These are phyloP conservation scores for Aspergillus indologenus DNA, from an alignment of 495 filamentous ascomycete genomes.

Conservation along the genomic window DNA sequence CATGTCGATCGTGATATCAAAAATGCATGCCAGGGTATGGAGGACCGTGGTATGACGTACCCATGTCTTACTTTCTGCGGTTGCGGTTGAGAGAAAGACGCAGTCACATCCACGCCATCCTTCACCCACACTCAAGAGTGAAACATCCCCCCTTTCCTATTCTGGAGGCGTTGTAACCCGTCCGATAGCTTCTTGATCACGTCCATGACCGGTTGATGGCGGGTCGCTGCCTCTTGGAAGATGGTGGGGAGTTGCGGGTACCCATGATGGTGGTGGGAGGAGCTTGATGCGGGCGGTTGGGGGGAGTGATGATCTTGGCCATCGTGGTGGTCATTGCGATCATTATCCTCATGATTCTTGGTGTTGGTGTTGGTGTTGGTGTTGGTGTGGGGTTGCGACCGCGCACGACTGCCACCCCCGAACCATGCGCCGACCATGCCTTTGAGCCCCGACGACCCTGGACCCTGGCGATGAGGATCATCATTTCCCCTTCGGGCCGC, in stretches of 20 bases:
- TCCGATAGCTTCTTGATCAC: conserved; percentile 21
- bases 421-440: background rate
- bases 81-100: no score
- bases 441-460: background rate
- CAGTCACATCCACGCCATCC: no score
- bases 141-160: conserved; percentile 3
- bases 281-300: no score
- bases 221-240: conserved; percentile 29
- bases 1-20: background rate
- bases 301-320: no score
- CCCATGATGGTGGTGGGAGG: no score
- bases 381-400: background rate
- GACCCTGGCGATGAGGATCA: background rate
- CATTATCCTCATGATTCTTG: background rate
- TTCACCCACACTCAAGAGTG: background rate
- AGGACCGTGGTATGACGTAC: background rate
- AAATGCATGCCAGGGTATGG: background rate
- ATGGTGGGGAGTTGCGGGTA: background rate
- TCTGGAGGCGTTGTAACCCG: conserved; percentile 21
- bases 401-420: no score
- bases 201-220: conserved; percentile 27
- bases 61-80: background rate
- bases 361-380: background rate
- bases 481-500: background rate
- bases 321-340: no score